Evolutionary conservation across 179 eudicot species (phyloP), one percentile per base, ranked within the genome.

Genomic region (Monotropa hypopitys): DNA sequence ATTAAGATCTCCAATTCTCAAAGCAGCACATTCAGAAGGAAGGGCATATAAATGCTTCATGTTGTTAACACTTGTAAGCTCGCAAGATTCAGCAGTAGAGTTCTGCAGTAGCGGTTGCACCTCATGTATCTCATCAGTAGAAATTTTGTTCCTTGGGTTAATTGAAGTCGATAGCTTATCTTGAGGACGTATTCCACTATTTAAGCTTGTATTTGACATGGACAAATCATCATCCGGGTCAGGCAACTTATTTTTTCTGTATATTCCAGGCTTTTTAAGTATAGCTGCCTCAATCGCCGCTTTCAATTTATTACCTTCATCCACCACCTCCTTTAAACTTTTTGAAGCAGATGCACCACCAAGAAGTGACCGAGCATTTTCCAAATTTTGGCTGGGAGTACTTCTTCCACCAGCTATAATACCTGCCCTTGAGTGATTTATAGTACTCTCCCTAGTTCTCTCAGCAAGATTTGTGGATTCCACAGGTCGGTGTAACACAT

Each of bases 211-310:
- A 76, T 67, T 84, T 75, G 90, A 78, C 62, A 66, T 33, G 67
- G 91, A 72, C 51, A 86, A 66, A n/a, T 85, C 92, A 81, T 81
- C 83, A 70, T 87, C 68, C 76, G 86, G 93, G 74, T 84, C 88
- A 35, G 81, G 63, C 65, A 76, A 80, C 85, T 83, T 91, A n/a
- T n/a, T n/a, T 82, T 86, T 91, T 76, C 86, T 83, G 57, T 80
- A 84, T 67, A 92, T 84, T 74, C 87, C 89, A 62, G 89, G 91
- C 82, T 85, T 92, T 86, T 89, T 92, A 69, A 86, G 96, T 90
- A 89, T 80, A 30, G 95, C 97, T 3, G 92, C 97, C 80, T 89
- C 92, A 81, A 91, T 88, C 20, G 96, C 97, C 84, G 89, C 96
- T 81, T 91, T 91, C 73, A 90, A 82, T 56, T 84, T 87, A 79